A percentile compares a stretch with the other conserved stretches of the same genome.
Evolutionary conservation across 2,329 filamentous ascomycete species (phyloP).

Genomic region (Penicillium sp.): DNA sequence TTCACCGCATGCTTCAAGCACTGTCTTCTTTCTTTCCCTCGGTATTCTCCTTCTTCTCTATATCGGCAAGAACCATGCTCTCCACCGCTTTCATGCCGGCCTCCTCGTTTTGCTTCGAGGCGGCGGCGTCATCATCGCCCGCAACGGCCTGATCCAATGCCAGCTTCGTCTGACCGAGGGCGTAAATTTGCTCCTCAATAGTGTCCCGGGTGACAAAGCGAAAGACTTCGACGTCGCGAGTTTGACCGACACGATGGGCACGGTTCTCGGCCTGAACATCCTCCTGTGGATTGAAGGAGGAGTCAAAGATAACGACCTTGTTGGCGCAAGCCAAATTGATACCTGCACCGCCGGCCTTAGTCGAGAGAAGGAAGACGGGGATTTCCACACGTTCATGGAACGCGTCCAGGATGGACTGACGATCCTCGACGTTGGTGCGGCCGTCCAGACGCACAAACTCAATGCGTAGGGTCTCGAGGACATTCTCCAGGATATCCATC

Average conservation of each 20-base stretch:
- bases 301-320: constrained; percentile 97
- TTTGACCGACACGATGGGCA: constrained; percentile 92
- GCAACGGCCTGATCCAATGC: constrained; percentile 78
- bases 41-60: constrained; percentile 27
- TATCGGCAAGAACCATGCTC: constrained; percentile 53
- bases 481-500: constrained; percentile 85
- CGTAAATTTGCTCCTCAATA: constrained; percentile 91
- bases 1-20: no score
- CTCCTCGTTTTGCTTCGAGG: constrained; percentile 54
- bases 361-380: constrained; percentile 89
- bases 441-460: constrained; percentile 86
- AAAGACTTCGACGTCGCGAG: constrained; percentile 84
- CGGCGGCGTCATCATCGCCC: constrained; percentile 59
- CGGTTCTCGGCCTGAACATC: constrained; percentile 98
- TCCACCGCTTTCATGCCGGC: constrained; percentile 55
- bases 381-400: constrained; percentile 78
- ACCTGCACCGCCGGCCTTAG: constrained; percentile 91
- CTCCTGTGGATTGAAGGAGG: constrained; percentile 96
- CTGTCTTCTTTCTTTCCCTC: background rate
- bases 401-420: constrained; percentile 84
- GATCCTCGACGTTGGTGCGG: constrained; percentile 75
- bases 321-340: constrained; percentile 96
- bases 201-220: constrained; percentile 78
- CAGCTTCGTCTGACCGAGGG: constrained; percentile 88
- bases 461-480: constrained; percentile 73